phyloP scores from a whole-genome alignment of 2,329 filamentous ascomycete species.

The Trichoderma sp. region DNA sequence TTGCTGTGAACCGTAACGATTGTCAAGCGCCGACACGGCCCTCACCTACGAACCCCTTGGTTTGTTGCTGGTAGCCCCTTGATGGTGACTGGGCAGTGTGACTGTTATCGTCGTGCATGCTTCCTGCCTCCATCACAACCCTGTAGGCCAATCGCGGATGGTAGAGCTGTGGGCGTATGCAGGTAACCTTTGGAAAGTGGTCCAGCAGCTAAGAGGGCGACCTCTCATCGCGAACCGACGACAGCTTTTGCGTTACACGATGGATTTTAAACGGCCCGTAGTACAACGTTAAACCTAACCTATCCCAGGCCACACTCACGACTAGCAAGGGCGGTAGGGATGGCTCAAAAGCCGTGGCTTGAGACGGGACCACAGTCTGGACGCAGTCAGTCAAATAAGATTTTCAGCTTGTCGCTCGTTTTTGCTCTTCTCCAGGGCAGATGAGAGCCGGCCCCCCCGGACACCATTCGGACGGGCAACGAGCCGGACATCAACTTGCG shows the following conservation, averaged over 20 bases:
- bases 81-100: constrained; percentile 14
- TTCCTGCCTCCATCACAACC: constrained; percentile 8
- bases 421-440: background rate
- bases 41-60: constrained; percentile 3
- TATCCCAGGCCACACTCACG: background rate
- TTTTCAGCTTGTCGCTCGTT: background rate
- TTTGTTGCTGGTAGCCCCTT: constrained; percentile 7
- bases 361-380: background rate
- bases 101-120: constrained; percentile 16
- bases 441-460: background rate
- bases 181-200: background rate
- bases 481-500: background rate
- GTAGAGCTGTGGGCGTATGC: constrained; percentile 12
- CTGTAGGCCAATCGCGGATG: constrained; percentile 12
- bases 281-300: background rate
- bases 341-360: background rate
- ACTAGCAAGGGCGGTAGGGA: background rate
- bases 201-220: constrained; percentile 1
- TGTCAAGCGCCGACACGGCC: constrained; percentile 6
- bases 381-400: background rate
- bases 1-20: constrained; percentile 4
- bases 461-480: background rate
- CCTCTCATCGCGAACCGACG: background rate
- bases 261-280: constrained; percentile 3
- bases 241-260: constrained; percentile 5